Base-by-base conservation (phyloP, 371 early-diverging fungal genomes). In the Choanephora cucurbitarum region DNA sequence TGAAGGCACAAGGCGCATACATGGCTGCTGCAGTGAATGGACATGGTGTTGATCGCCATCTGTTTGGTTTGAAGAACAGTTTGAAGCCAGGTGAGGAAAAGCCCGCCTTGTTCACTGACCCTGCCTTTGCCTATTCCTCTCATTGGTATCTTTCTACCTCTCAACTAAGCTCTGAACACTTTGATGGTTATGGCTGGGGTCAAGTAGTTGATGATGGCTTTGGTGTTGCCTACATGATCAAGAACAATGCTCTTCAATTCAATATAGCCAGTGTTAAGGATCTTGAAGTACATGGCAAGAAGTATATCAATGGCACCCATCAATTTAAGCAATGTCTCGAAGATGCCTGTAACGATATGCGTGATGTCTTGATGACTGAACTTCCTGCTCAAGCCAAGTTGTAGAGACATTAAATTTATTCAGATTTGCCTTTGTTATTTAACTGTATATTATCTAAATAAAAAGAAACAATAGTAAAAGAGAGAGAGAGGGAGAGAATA, bases 161-260 rank as follows among this genome's bases (percentile, higher is more conserved):
- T 24, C 96, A 97, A 73, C 79, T 98, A 52, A 79, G 91, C 5
- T 87, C 90, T 56, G 95, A 96, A 66, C 75, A 91, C 75, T 96
- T 93, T 79, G 85, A 88, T 53, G 86, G 87, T 42, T 98, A 95
- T 65, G 98, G 98, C 11, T 98, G 96, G 95, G 95, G 96, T 52
- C 93, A 92, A 70, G 97, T 98, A 34, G 91, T 94, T n/a, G 87
- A 92, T 32, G 92, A 94, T 73, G 98, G 98, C 9, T 97, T 89
- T 69, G 96, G 95, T 45, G 69, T 89, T 62, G 96, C 97, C 19
- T 98, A 98, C 80, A 94, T 93, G 88, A 85, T 97, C 73, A 93
- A 92, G 75, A 80, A 85, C 52, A 79, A 88, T 58, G 73, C 85
- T 46, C 66, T 97, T 47, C 86, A 92, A 58, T 91, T 97, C 78